Evolutionary conservation across 257 asterid species (phyloP).

Genomic region (Vinca minor): DNA sequence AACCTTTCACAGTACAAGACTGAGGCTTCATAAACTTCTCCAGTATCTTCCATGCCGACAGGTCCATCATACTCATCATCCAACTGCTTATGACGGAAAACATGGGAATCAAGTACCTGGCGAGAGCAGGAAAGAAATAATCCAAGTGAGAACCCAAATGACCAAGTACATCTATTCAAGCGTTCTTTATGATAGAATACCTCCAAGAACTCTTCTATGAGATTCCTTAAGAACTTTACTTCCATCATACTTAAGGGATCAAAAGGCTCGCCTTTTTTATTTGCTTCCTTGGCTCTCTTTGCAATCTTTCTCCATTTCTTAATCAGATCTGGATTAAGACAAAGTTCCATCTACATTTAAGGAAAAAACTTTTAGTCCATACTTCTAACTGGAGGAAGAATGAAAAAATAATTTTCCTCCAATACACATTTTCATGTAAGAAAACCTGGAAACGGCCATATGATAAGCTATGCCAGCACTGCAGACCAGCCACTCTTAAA

Average conservation of each 20-base stretch:
- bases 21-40: constrained; percentile 55
- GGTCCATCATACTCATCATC: constrained; percentile 28
- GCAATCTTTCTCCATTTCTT: constrained; percentile 79
- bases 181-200: constrained; percentile 30
- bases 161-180: constrained; percentile 1
- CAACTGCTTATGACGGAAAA: constrained; percentile 37
- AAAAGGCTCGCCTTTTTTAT: constrained; percentile 43
- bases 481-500: constrained; percentile 78
- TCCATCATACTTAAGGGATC: constrained; percentile 57
- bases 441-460: constrained; percentile 89
- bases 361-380: constrained; percentile 6
- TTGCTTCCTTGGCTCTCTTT: constrained; percentile 62
- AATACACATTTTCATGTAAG: background rate
- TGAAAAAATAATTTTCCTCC: background rate
- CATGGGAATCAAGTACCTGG: constrained; percentile 81
- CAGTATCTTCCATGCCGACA: constrained; percentile 28
- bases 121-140: constrained; percentile 17
- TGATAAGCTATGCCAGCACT: constrained; percentile 92
- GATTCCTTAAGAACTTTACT: constrained; percentile 70
- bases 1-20: constrained; percentile 88
- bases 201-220: constrained; percentile 81
- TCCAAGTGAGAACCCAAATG: constrained; percentile 9
- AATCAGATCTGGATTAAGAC: constrained; percentile 61
- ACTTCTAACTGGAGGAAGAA: constrained; percentile 3
- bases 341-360: constrained; percentile 68